Evolutionary conservation across 805 yeast genomes (phyloP).

Genomic region (Blastobotrys robertii): DNA sequence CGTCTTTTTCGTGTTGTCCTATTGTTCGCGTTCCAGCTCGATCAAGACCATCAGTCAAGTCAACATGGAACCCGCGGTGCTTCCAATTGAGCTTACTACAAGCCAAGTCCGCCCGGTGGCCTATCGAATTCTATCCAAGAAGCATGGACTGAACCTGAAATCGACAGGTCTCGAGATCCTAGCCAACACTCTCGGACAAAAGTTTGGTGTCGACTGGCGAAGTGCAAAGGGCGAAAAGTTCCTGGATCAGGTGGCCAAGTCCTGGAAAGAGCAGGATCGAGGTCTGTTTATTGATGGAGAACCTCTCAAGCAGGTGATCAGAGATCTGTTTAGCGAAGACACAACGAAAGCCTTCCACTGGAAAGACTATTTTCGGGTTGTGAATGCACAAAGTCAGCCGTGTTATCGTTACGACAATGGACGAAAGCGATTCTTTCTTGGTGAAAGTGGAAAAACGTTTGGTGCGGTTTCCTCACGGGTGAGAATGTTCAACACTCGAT

Average conservation of each 20-base stretch:
- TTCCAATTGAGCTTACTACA: conserved; percentile 73
- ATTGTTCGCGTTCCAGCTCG: no score
- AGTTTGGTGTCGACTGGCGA: conserved; percentile 84
- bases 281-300: conserved; percentile 79
- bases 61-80: conserved; percentile 31
- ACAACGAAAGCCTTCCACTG: conserved; percentile 37
- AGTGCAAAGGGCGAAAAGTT: conserved; percentile 50
- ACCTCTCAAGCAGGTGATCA: conserved; percentile 52
- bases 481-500: conserved; percentile 36
- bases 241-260: conserved; percentile 66
- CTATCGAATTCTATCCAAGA: conserved; percentile 79
- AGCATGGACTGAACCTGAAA: conserved; percentile 83
- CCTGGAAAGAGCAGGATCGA: conserved; percentile 85
- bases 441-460: conserved; percentile 12
- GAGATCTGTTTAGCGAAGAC: conserved; percentile 36
- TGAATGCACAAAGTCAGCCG: conserved; percentile 59
- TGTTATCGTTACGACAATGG: conserved; percentile 48
- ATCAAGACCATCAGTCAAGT: no score
- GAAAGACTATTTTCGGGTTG: conserved; percentile 60
- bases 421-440: conserved; percentile 48
- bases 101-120: conserved; percentile 85
- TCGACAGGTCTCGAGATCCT: conserved; percentile 69
- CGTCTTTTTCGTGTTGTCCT: no score
- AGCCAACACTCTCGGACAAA: conserved; percentile 65
- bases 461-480: conserved; percentile 19